phyloP scores from a whole-genome alignment of 164 flowering plant genomes.

The Pachysandra terminalis region DNA sequence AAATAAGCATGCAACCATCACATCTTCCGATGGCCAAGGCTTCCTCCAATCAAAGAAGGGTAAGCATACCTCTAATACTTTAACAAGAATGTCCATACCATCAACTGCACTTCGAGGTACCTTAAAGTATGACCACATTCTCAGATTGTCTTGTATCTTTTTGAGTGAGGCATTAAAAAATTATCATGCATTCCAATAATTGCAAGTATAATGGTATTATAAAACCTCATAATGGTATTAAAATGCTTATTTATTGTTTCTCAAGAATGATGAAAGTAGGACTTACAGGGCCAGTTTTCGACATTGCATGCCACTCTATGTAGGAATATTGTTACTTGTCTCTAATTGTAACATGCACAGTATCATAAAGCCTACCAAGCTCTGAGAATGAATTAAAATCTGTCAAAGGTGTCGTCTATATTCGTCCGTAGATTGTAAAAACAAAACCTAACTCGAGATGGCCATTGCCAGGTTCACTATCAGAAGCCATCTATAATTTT shows the following conservation, averaged over 20 bases:
- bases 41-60: slow-evolving; percentile 8
- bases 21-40: slow-evolving; percentile 5
- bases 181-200: slow-evolving; percentile 10
- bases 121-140: slow-evolving; percentile 12
- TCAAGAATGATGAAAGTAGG: background rate
- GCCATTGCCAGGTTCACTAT: no score
- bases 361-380: background rate
- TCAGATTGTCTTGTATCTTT: background rate
- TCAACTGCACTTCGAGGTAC: slow-evolving; percentile 15
- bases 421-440: background rate
- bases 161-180: background rate
- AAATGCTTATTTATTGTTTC: slow-evolving; percentile 10
- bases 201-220: background rate
- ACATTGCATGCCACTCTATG: slow-evolving; percentile 1
- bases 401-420: background rate
- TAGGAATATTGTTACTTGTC: slow-evolving; percentile 5
- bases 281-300: background rate
- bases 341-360: background rate
- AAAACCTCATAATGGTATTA: slow-evolving; percentile 2
- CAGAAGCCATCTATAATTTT: no score
- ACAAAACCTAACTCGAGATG: no score
- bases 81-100: slow-evolving; percentile 13
- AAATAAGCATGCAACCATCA: slow-evolving; percentile 7
- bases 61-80: background rate
- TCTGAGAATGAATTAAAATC: background rate